Evolutionary conservation across 1,284 basidiomycete species (phyloP), one percentile per base, ranked within the genome.

Genomic region (Gymnopus androsaceus): DNA sequence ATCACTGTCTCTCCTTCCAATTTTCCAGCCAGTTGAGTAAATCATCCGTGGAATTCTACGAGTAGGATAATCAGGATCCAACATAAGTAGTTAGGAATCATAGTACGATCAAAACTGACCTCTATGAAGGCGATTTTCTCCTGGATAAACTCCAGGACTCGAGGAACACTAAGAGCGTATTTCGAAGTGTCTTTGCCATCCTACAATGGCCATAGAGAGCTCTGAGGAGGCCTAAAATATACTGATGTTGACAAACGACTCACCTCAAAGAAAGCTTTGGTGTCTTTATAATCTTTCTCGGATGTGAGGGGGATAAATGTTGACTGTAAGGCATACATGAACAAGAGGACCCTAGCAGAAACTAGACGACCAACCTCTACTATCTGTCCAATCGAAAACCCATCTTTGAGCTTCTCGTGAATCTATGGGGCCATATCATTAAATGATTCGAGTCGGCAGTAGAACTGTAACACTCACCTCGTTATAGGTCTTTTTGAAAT

Each of bases 251-350:
- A 9, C 14, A 33, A 31, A 15, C 8, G 4, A 53, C 72, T 51
- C 63, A 81, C 83, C 77, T 84, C 80, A 72, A 89, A 90, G 77
- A 91, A 95, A 3, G 70, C 76, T 51, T 84, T 82, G 21, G 86
- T 80, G 6, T 77, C 78, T 49, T 84, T 71, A 25, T 84, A 80
- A 72, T 97, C 95, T 61, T 85, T 72, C 62, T 87, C 75, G 17
- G 80, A 83, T 17, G 87, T 83, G 58, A 97, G 77, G 37, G 74
- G 71, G 28, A 73, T 72, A 71, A 94, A 84, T 6, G 85, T 76
- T 54, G 75, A 74, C 84, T 87, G 57, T 38, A 47, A 33, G 49
- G 19, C 15, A 14, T 33, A 1, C 17, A 48, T 11, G 56, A 17
- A 46, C 11, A 37, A 51, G 17, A 15, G 53, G 33, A n/a, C 40